A percentile compares a stretch with the other conserved stretches of the same genome.
phyloP scores from a whole-genome alignment of 2,329 filamentous ascomycete genomes.

The Fusarium duplospermum region DNA sequence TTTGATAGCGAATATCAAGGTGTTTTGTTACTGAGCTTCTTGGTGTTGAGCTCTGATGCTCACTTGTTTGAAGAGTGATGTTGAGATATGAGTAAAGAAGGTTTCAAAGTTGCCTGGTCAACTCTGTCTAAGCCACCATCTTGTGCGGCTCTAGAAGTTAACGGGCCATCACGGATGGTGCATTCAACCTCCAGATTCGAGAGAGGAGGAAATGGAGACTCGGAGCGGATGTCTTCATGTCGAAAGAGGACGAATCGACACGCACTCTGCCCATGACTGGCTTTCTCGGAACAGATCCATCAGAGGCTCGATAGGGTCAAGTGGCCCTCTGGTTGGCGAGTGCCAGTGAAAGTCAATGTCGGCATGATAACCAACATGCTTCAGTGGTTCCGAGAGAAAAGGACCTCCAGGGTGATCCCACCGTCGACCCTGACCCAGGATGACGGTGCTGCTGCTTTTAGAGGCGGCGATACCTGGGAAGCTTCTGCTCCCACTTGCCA shows the following conservation, averaged over 20 bases:
- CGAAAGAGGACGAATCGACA: neutral
- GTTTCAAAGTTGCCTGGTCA: neutral
- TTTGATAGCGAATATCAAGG: constrained; percentile 1
- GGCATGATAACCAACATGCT: neutral
- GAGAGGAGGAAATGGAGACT: neutral
- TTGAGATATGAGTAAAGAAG: neutral
- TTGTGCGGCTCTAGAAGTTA: neutral
- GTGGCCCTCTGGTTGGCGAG: neutral
- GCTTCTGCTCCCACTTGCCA: neutral
- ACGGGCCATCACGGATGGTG: neutral
- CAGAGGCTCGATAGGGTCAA: neutral
- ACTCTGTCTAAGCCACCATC: neutral
- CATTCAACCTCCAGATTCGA: neutral
- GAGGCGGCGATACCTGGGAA: neutral
- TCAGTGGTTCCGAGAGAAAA: neutral
- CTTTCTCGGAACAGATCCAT: accelerated
- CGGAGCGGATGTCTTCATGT: neutral
- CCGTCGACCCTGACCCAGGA: neutral
- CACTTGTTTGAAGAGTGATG: neutral
- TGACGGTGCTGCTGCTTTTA: neutral
- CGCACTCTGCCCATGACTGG: neutral
- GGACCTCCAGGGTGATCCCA: neutral
- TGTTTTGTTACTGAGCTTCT: neutral
- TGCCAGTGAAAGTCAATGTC: neutral
- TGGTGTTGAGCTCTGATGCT: neutral